Evolutionary conservation across 495 filamentous ascomycete genomes (phyloP), one percentile per base, ranked within the genome.

Genomic region (Aspergillus campestris): DNA sequence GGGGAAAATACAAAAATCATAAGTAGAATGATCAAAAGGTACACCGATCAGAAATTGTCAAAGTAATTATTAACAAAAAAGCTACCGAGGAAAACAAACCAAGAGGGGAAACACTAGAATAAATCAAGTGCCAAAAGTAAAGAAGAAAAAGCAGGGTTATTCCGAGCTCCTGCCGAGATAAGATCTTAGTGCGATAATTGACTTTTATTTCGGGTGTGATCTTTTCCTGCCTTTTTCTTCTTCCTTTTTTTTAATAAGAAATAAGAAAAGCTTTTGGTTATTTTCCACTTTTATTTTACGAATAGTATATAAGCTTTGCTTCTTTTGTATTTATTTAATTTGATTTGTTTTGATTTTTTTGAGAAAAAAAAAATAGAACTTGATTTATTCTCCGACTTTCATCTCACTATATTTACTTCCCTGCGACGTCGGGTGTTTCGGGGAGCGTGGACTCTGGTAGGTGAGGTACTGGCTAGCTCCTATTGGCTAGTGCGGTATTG

Each of bases 361-460:
- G 1, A 13, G 7, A 18, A 14, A 32, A 18, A 43, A 30, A 41
- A 28, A 24, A 29, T 35, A 36, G 36, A 18, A 29, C 31, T 15
- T 44, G 12, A 37, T 11, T 33, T 6, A 36, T 10, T 18, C 10
- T 13, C 31, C 35, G 31, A 34, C 12, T 42, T 34, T 34, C 12
- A 3, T 13, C 42, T 44, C 34, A 36, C 7, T 10, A 31, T 14
- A 18, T n/a, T n/a, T 33, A 13, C n/a, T 34, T 48, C 14, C 13
- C 32, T 57, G 54, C 54, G 54, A 57, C 49, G 51, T 57, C 54
- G 55, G 55, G 47, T 49, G 13, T 48, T 52, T 48, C 30, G 37
- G 37, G 18, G 18, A 24, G 18, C 18, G 18, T 24, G 18, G 18
- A 24, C 18, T 24, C 18, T 24, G 18, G 18, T 24, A 24, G 18